Conservation (phyloP, 2,329 filamentous ascomycete genomes). For the Claviceps sp. region DNA sequence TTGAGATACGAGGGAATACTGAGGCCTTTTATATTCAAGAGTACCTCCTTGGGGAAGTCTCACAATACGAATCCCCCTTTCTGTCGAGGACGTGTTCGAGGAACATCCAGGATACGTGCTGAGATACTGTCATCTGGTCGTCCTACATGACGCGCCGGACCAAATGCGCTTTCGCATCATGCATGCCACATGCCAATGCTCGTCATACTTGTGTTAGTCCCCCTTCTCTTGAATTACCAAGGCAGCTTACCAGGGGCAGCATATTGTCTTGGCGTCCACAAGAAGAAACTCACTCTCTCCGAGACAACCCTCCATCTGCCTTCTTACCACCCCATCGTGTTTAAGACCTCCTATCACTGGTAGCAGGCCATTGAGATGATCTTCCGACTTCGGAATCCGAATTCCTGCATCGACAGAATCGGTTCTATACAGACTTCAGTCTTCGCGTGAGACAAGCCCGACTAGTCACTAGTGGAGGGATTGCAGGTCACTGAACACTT, state of each 20-base stretch:
- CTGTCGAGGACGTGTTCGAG: too few species aligned
- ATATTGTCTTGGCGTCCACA: background rate
- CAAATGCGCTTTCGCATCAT: too few species aligned
- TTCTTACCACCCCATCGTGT: background rate
- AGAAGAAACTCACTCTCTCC: background rate
- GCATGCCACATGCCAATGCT: background rate
- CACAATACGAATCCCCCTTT: background rate
- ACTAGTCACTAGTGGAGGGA: background rate
- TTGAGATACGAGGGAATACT: background rate
- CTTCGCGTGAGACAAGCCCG: background rate
- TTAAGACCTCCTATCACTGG: background rate
- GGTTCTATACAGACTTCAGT: background rate
- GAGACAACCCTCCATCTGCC: background rate
- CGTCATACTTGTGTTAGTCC: background rate
- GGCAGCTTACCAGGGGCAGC: background rate
- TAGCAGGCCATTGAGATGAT: background rate
- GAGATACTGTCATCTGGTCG: too few species aligned
- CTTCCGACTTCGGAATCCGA: background rate
- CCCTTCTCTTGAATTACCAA: background rate
- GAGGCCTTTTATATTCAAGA: constrained; percentile 1
- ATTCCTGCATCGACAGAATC: constrained; percentile 1
- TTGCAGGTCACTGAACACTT: too few species aligned
- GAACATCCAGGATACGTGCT: too few species aligned
- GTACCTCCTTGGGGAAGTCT: background rate
- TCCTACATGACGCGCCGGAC: too few species aligned